Evolutionary conservation across 2,329 filamentous ascomycete genomes (phyloP).

Genomic region (Diplodia sapinea): DNA sequence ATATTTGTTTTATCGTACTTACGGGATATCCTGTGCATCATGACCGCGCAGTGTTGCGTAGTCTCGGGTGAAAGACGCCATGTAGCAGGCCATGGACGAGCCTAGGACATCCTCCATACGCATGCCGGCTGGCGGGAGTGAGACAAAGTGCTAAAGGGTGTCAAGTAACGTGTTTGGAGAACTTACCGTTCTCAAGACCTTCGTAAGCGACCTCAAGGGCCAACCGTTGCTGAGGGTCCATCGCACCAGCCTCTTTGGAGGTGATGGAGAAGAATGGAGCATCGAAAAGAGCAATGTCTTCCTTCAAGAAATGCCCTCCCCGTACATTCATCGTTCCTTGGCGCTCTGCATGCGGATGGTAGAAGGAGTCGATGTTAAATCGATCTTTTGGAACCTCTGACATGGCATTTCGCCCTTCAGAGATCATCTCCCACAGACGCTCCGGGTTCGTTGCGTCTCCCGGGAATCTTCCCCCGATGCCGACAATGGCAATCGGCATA

Average conservation of each 20-base stretch:
- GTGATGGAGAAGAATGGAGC: constrained; percentile 32
- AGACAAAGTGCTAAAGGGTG: background rate
- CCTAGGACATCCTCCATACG: constrained; percentile 23
- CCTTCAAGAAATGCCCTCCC: constrained; percentile 21
- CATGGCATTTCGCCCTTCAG: constrained; percentile 36
- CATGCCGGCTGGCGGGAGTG: constrained; percentile 7
- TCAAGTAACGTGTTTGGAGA: background rate
- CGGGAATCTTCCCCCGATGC: constrained; percentile 42
- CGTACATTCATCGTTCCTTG: background rate
- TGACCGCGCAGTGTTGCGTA: no score
- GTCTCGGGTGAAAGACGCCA: no score
- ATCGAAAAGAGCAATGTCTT: constrained; percentile 36
- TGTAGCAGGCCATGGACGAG: no score
- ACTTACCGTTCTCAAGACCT: constrained; percentile 34
- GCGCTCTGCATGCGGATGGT: constrained; percentile 29
- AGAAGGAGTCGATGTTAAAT: constrained; percentile 39
- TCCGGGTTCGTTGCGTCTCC: constrained; percentile 42
- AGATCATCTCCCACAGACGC: constrained; percentile 44
- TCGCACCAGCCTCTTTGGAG: constrained; percentile 32
- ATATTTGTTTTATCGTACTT: background rate
- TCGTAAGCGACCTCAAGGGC: constrained; percentile 37
- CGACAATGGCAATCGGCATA: constrained; percentile 43
- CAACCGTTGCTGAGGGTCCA: constrained; percentile 38
- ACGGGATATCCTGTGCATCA: constrained; percentile 20
- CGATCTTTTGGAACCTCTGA: constrained; percentile 40